Conservation (phyloP, 2,329 filamentous ascomycete species). For the Colletotrichum euphorbiae region DNA sequence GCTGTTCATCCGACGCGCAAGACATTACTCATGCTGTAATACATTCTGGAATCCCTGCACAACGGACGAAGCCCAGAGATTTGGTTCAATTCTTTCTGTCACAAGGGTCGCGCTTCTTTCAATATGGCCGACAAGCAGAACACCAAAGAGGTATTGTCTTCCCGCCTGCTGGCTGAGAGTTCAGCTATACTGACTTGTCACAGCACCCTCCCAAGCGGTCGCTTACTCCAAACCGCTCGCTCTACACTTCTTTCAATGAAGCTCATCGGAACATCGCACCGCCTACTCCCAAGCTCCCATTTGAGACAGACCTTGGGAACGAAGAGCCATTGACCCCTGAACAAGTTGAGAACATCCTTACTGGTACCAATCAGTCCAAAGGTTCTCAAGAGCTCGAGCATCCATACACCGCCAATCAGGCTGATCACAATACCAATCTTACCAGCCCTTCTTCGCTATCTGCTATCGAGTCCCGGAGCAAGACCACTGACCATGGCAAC, state of each 20-base stretch:
- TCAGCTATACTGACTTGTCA: background rate
- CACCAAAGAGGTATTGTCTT: constrained; percentile 5
- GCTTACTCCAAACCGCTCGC: constrained; percentile 33
- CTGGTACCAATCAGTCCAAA: background rate
- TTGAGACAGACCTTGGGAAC: constrained; percentile 6
- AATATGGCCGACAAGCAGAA: constrained; percentile 9
- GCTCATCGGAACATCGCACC: constrained; percentile 37
- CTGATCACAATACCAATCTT: constrained; percentile 3
- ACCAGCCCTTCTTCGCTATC: constrained; percentile 2
- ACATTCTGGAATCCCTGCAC: background rate
- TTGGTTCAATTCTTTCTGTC: background rate
- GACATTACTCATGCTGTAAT: background rate
- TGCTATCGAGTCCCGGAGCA: constrained; percentile 3
- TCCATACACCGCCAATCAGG: background rate
- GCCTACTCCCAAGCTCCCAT: constrained; percentile 10
- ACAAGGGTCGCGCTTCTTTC: too few species aligned
- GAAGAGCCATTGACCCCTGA: constrained; percentile 15
- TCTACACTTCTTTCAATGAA: constrained; percentile 36
- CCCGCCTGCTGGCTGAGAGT: background rate
- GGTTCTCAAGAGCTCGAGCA: background rate
- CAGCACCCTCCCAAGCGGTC: constrained; percentile 32
- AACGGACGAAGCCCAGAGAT: background rate
- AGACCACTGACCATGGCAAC: background rate
- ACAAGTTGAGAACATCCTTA: constrained; percentile 31
- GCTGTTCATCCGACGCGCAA: background rate